Evolutionary conservation across 768 basidiomycete species (phyloP).

Genomic region (Tylopilus cervinicoccineus): DNA sequence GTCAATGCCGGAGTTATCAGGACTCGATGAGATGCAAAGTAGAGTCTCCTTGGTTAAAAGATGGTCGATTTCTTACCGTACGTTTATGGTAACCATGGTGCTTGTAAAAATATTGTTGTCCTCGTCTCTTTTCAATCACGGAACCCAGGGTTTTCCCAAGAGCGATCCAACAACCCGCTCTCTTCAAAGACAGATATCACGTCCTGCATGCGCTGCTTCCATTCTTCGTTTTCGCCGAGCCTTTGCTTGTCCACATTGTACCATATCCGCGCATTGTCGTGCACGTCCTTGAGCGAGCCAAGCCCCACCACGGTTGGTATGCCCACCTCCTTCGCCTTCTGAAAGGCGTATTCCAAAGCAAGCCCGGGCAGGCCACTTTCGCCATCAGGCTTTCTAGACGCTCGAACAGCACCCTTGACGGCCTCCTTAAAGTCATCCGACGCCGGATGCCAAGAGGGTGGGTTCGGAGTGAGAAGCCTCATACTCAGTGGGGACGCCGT

Average conservation of each 20-base stretch:
- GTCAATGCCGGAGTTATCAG: constrained; percentile 91
- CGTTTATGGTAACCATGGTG: constrained; percentile 20
- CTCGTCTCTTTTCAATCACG: neutral
- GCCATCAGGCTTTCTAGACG: constrained; percentile 36
- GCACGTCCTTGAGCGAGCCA: constrained; percentile 68
- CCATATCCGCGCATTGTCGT: constrained; percentile 69
- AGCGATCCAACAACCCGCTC: constrained; percentile 57
- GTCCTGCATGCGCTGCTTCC: constrained; percentile 37
- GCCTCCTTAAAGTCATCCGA: constrained; percentile 46
- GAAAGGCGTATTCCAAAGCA: constrained; percentile 71
- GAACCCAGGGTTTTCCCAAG: constrained; percentile 61
- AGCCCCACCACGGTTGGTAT: constrained; percentile 73
- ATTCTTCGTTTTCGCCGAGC: constrained; percentile 33
- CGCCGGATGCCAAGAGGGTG: constrained; percentile 78
- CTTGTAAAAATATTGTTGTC: constrained; percentile 17
- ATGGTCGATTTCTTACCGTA: constrained; percentile 14
- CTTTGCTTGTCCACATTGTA: constrained; percentile 45
- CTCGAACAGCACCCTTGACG: constrained; percentile 34
- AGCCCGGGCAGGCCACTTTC: constrained; percentile 49
- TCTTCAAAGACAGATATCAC: constrained; percentile 44
- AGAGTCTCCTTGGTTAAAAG: constrained; percentile 9
- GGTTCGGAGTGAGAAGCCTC: constrained; percentile 62
- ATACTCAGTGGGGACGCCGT: constrained; percentile 83
- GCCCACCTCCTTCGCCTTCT: constrained; percentile 38
- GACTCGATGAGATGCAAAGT: constrained; percentile 52